Percentiles rank a stretch among this genome's conserved stretches.
These are phyloP conservation scores for Talaromyces sp. DNA, from an alignment of 2,329 filamentous ascomycete genomes.

Conservation along the genomic window DNA sequence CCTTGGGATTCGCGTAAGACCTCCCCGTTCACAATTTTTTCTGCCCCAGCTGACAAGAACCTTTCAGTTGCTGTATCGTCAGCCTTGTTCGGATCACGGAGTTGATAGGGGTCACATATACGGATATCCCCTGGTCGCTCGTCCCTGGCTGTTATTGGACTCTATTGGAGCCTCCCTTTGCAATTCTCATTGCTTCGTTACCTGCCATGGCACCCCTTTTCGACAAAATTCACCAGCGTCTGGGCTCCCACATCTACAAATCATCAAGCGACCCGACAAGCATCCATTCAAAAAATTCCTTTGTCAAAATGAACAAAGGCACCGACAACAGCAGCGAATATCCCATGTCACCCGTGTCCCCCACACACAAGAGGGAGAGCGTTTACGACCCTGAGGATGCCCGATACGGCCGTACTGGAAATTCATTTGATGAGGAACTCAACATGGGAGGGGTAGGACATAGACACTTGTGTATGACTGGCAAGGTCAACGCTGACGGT, in stretches of 20 bases:
- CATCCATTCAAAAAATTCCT: neutral
- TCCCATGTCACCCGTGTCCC: neutral
- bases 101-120: neutral
- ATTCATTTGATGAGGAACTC: neutral
- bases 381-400: no score
- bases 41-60: neutral
- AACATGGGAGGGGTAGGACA: neutral
- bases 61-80: neutral
- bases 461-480: neutral
- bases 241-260: constrained; percentile 7
- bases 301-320: neutral
- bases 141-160: neutral
- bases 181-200: neutral
- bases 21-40: neutral
- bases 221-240: constrained; percentile 2
- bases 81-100: neutral
- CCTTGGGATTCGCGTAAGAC: neutral
- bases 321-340: neutral
- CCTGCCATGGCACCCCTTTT: neutral
- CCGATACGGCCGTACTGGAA: neutral
- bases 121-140: neutral
- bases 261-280: neutral
- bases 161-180: neutral
- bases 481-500: neutral
- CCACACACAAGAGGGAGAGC: neutral